Base-by-base conservation (phyloP, 1,139 yeast genomes). In the Pichia sp. region DNA sequence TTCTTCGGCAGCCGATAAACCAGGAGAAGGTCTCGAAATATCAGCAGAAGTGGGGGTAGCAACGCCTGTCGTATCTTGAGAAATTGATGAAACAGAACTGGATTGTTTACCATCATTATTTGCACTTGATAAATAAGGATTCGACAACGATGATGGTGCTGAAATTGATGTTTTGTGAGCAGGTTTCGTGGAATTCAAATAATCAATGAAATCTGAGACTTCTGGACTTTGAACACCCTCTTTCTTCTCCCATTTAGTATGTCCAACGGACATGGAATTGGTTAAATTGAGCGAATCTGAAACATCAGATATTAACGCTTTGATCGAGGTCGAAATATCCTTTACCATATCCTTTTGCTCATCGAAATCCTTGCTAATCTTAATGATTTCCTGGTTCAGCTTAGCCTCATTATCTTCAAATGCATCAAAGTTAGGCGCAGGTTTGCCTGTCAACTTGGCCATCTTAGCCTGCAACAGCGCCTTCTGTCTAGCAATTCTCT, bases 401-500 rank as follows among this genome's bases (percentile, higher is more conserved):
- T 77, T 75, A 16, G 75, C 69, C 62, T 89, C 95, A 58, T 79
- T 81, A 42, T 72, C 72, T 54, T 80, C 85, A 53, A 76, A 71
- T 11, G 69, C 71, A 54, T 76, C 84, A 15, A 77, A 71, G 51
- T 77, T 74, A 2, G 79, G 75, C 7, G 74, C 71, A 1, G 84
- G 75, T 59, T 83, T 83, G 1, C 97, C 98, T 0, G 97, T 90
- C 62, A 93, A 76, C 7, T 93, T 89, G 23, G 96, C 96, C 95
- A 92, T 90, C 61, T 96, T 66, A 47, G 92, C 87, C 61, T 84
- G 85, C 61, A 92, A 75, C 55, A 84, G 72, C 50, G 93, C 93
- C 65, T 87, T 85, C 46, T 89, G 84, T 62, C 81, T 85, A 51
- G 90, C 93, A 64, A 87, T 87, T 57, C 87, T 79, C 57, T 87